Evolutionary conservation across 352 stramenopile species (phyloP).

Genomic region (Phytophthora fragariae): DNA sequence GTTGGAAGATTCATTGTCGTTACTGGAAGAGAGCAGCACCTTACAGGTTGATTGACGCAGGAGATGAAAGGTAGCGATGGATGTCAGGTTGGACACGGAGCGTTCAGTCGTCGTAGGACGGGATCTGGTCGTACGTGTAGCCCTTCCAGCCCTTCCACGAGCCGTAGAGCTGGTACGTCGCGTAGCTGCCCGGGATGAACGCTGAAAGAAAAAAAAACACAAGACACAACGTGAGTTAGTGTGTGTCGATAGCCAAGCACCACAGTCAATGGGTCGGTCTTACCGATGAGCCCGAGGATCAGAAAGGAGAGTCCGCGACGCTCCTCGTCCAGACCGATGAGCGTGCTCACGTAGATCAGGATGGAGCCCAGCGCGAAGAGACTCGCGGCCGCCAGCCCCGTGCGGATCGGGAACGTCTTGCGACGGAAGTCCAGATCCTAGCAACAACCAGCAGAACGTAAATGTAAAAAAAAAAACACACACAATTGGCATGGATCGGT

Average conservation of each 20-base stretch:
- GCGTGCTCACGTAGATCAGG: conserved; percentile 80
- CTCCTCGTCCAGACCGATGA: conserved; percentile 79
- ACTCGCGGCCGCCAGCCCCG: conserved; percentile 70
- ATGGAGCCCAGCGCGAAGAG: conserved; percentile 79
- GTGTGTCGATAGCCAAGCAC: neutral
- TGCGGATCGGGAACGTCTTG: conserved; percentile 78
- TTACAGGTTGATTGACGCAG: neutral
- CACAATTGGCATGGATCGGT: too few relatives aligned
- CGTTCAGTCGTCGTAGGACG: conserved; percentile 84
- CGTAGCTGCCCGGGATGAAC: conserved; percentile 87
- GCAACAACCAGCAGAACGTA: neutral
- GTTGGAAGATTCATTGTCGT: neutral
- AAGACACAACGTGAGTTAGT: neutral
- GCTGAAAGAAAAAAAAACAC: conserved; percentile 37
- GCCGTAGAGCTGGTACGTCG: conserved; percentile 79
- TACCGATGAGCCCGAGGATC: conserved; percentile 83
- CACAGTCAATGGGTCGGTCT: neutral
- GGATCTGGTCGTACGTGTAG: conserved; percentile 86
- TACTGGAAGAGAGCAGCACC: neutral
- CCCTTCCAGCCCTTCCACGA: conserved; percentile 87
- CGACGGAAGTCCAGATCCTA: conserved; percentile 50
- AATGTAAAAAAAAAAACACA: neutral
- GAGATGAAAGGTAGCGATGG: neutral
- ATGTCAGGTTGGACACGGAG: neutral
- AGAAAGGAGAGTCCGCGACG: conserved; percentile 78